Conservation (phyloP, 1,284 basidiomycete species). For the Butyriboletus appendiculatus region DNA sequence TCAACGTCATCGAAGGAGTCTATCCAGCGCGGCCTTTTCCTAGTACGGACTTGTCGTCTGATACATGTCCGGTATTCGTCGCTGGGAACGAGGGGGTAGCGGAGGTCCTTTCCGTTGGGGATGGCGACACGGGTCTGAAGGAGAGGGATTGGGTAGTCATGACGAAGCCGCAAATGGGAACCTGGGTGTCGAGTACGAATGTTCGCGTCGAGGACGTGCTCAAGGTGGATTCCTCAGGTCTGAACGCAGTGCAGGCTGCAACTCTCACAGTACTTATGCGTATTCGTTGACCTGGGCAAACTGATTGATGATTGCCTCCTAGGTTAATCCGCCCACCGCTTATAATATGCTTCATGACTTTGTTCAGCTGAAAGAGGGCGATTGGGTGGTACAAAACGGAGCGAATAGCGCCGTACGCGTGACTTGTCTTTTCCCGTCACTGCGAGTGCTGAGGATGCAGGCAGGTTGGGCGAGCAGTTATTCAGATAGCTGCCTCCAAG, state of each 20-base stretch:
- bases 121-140: conserved; percentile 48
- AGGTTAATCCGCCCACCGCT: conserved; percentile 85
- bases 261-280: conserved; percentile 58
- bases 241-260: conserved; percentile 68
- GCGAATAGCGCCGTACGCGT: conserved; percentile 74
- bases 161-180: conserved; percentile 68
- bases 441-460: conserved; percentile 3
- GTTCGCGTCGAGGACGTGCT: conserved; percentile 58
- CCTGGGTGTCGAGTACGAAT: conserved; percentile 71
- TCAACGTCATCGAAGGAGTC: conserved; percentile 81
- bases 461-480: conserved; percentile 77
- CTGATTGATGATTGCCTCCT: not conserved
- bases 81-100: conserved; percentile 83
- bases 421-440: not conserved
- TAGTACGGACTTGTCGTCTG: conserved; percentile 39
- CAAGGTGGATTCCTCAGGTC: conserved; percentile 50
- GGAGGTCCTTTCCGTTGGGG: conserved; percentile 60
- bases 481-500: conserved; percentile 72
- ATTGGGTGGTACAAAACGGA: conserved; percentile 84
- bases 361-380: conserved; percentile 58
- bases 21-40: conserved; percentile 68
- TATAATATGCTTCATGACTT: conserved; percentile 80
- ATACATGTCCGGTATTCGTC: conserved; percentile 50
- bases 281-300: not conserved
- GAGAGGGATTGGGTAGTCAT: conserved; percentile 77